phyloP scores from a whole-genome alignment of 352 stramenopile species.

The Phytophthora boehmeriae region DNA sequence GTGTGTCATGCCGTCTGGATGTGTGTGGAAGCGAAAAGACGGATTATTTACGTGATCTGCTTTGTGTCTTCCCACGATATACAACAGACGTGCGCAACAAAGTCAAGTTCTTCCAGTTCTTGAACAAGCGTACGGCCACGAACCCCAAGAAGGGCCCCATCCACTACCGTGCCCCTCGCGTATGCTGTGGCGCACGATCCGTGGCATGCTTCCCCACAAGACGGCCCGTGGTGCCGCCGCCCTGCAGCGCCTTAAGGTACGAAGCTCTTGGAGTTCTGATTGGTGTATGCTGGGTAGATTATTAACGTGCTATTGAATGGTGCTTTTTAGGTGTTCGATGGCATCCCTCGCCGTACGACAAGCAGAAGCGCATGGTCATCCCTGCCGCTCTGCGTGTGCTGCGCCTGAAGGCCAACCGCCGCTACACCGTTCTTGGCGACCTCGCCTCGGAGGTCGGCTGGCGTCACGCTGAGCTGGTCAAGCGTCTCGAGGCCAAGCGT shows the following conservation, averaged over 20 bases:
- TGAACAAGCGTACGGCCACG: conserved; percentile 98
- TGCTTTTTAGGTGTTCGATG: conserved; percentile 93
- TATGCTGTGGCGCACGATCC: conserved; percentile 94
- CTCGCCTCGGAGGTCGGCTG: conserved; percentile 97
- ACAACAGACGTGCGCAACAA: conserved; percentile 94
- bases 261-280: not conserved
- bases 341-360: conserved; percentile 99
- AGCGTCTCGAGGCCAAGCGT: conserved; percentile 93
- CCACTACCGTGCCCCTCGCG: conserved; percentile 97
- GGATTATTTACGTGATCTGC: conserved; percentile 39
- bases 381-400: conserved; percentile 95
- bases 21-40: conserved; percentile 29
- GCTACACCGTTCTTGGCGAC: conserved; percentile 96
- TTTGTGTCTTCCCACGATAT: conserved; percentile 30
- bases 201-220: conserved; percentile 99
- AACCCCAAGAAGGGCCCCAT: conserved; percentile 98
- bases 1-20: conserved; percentile 85
- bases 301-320: not conserved
- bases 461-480: conserved; percentile 96
- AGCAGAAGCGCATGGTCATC: conserved; percentile 99
- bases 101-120: conserved; percentile 98
- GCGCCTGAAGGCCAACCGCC: conserved; percentile 93
- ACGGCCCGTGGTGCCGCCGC: conserved; percentile 95
- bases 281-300: not conserved
- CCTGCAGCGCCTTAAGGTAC: conserved; percentile 94